A percentile compares a stretch with the other conserved stretches of the same genome.
Conservation (phyloP, 2,329 filamentous ascomycete species). For the Penicillium sp. region DNA sequence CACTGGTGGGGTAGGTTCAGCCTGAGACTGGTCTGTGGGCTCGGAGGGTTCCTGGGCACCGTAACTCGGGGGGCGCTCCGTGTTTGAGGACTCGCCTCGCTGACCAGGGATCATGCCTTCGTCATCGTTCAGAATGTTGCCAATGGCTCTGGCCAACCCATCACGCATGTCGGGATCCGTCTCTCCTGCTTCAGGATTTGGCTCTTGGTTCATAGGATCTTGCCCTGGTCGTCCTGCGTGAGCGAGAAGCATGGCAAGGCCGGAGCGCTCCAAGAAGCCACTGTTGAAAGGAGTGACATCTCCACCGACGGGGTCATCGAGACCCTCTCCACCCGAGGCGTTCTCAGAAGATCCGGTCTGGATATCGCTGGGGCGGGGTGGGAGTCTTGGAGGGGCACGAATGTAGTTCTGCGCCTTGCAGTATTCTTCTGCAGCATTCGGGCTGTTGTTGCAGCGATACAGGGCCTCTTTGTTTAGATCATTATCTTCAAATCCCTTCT, state of each 20-base stretch:
- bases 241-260: slow-evolving; percentile 36
- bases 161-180: slow-evolving; percentile 32
- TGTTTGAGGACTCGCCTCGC: slow-evolving; percentile 24
- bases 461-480: slow-evolving; percentile 74
- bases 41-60: slow-evolving; percentile 20
- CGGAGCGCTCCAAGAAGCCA: slow-evolving; percentile 29
- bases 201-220: slow-evolving; percentile 23
- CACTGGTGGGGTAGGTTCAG: slow-evolving; percentile 8
- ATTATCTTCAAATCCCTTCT: slow-evolving; percentile 52
- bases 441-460: slow-evolving; percentile 73
- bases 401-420: slow-evolving; percentile 63
- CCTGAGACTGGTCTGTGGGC: slow-evolving; percentile 18
- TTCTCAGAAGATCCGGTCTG: slow-evolving; percentile 30
- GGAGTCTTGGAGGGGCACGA: slow-evolving; percentile 61
- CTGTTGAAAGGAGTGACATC: slow-evolving; percentile 28
- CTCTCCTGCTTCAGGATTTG: slow-evolving; percentile 20
- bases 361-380: slow-evolving; percentile 62
- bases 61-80: slow-evolving; percentile 16
- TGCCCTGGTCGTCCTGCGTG: slow-evolving; percentile 29
- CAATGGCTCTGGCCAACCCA: slow-evolving; percentile 45
- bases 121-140: slow-evolving; percentile 39
- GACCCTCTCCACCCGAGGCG: slow-evolving; percentile 29
- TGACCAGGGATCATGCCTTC: slow-evolving; percentile 26
- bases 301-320: slow-evolving; percentile 28
- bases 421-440: slow-evolving; percentile 66